Evolutionary conservation across 176 grass and related monocot species (phyloP).

Genomic region (Rhynchospora tenuis): DNA sequence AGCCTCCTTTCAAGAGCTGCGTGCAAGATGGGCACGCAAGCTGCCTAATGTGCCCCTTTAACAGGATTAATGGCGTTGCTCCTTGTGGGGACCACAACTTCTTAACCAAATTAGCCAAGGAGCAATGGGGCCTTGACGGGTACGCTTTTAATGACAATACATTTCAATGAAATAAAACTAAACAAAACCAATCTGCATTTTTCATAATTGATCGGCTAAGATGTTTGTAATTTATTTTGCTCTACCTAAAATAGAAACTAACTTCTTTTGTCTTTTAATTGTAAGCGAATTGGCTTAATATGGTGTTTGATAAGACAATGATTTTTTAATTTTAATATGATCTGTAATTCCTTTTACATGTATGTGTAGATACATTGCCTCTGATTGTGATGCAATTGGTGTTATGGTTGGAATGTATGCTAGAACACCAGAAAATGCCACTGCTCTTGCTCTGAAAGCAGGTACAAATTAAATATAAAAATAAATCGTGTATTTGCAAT

Average conservation of each 20-base stretch:
- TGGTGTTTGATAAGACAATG: too few relatives aligned
- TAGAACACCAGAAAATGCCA: constrained; percentile 56
- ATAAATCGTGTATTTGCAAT: background rate
- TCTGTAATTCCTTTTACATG: background rate
- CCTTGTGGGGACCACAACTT: constrained; percentile 72
- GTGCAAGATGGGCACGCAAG: constrained; percentile 67
- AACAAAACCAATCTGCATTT: too few relatives aligned
- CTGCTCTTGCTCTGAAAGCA: constrained; percentile 49
- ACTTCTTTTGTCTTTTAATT: too few relatives aligned
- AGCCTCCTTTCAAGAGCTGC: constrained; percentile 89
- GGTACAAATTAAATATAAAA: constrained; percentile 29
- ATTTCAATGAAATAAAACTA: too few relatives aligned
- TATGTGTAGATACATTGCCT: constrained; percentile 48
- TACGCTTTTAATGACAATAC: background rate
- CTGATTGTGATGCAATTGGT: constrained; percentile 66
- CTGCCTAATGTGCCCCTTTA: constrained; percentile 90
- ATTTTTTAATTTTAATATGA: too few relatives aligned
- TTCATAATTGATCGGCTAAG: too few relatives aligned
- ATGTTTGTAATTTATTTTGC: too few relatives aligned
- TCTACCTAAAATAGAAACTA: too few relatives aligned
- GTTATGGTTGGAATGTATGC: constrained; percentile 34
- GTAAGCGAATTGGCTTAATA: too few relatives aligned
- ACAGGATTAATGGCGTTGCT: constrained; percentile 76
- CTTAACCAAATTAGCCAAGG: constrained; percentile 59
- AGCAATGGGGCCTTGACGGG: constrained; percentile 63